Conservation (phyloP, 208 protist genomes). For the Leishmania arabica region DNA sequence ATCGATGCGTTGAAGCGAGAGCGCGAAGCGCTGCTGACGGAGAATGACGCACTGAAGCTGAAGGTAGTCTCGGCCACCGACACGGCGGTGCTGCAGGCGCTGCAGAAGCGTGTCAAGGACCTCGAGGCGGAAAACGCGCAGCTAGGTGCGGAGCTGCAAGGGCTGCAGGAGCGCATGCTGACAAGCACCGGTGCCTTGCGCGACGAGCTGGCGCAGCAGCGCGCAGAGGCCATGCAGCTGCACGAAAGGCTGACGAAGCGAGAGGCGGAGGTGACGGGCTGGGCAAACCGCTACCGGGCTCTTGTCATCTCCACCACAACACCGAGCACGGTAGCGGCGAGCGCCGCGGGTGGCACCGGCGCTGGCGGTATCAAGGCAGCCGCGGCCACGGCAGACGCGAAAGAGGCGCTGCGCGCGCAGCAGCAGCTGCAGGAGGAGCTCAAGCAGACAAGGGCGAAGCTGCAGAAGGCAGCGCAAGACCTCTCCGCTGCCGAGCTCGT, state of each 20-base stretch:
- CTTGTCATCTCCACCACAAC: slow-evolving; percentile 25
- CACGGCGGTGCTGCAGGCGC: slow-evolving; percentile 36
- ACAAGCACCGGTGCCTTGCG: slow-evolving; percentile 51
- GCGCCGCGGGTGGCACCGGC: not conserved
- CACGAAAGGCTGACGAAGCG: slow-evolving; percentile 41
- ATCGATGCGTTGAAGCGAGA: slow-evolving; percentile 48
- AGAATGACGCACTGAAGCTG: slow-evolving; percentile 48
- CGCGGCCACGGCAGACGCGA: not conserved
- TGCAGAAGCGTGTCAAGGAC: slow-evolving; percentile 47
- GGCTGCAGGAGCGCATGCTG: slow-evolving; percentile 57
- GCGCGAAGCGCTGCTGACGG: slow-evolving; percentile 41
- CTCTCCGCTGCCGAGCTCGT: slow-evolving; percentile 24
- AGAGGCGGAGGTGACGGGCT: slow-evolving; percentile 45
- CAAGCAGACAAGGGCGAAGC: slow-evolving; percentile 25
- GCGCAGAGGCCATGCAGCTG: slow-evolving; percentile 47
- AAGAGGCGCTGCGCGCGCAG: slow-evolving; percentile 12
- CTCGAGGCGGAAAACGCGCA: slow-evolving; percentile 48
- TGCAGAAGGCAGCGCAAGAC: slow-evolving; percentile 20
- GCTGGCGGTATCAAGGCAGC: not conserved
- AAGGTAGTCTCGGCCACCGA: slow-evolving; percentile 42
- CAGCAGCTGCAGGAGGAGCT: slow-evolving; percentile 30
- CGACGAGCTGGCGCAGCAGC: slow-evolving; percentile 62
- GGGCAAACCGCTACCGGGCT: slow-evolving; percentile 35
- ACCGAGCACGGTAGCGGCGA: not conserved
- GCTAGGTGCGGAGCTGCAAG: slow-evolving; percentile 50